Evolutionary conservation across 2,329 filamentous ascomycete species (phyloP).

Genomic region (Tolypocladium pustulatum): DNA sequence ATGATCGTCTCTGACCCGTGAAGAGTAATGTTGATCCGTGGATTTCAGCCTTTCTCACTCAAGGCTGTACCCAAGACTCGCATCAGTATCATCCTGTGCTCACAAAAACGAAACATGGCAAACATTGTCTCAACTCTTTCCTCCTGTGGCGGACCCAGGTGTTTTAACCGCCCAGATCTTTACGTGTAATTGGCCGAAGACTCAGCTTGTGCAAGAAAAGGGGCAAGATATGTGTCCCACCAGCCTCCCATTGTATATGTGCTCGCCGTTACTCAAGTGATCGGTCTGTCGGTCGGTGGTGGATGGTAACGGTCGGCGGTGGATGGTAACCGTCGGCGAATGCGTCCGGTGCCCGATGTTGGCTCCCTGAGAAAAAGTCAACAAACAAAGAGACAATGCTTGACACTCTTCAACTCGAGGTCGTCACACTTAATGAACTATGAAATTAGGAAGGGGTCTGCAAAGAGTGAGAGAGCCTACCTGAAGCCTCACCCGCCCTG

Average conservation of each 20-base stretch:
- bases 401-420: not conserved
- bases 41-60: not conserved
- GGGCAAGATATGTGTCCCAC: not conserved
- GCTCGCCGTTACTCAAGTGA: not conserved
- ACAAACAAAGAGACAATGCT: too few species aligned
- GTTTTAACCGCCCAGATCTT: not conserved
- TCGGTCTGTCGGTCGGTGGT: not conserved
- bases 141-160: not conserved
- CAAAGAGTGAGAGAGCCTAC: not conserved
- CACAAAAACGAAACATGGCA: not conserved
- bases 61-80: not conserved
- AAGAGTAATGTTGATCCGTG: not conserved
- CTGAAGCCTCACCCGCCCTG: not conserved
- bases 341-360: not conserved
- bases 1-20: not conserved
- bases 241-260: not conserved
- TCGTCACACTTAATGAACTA: too few species aligned
- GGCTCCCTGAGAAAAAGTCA: not conserved
- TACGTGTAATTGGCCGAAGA: not conserved
- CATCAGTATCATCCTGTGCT: not conserved
- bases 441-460: not conserved
- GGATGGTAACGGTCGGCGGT: not conserved
- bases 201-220: not conserved
- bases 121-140: not conserved
- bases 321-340: too few species aligned